These are phyloP conservation scores for Globisporangium yorkense DNA, from an alignment of 352 stramenopile genomes.

Conservation along the genomic window DNA sequence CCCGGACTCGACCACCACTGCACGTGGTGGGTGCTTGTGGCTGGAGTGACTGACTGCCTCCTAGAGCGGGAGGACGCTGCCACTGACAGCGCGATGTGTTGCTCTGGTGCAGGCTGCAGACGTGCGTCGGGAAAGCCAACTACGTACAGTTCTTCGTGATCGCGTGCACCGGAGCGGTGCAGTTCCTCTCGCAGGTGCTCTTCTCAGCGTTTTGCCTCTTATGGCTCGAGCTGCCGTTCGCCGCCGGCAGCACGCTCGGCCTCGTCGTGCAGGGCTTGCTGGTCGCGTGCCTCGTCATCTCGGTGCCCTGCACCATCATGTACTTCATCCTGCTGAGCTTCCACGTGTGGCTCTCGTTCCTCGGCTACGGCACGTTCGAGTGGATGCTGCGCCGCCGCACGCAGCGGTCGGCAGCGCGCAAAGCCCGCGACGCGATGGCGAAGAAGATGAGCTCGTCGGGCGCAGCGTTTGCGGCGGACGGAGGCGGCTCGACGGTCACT, in stretches of 20 bases:
- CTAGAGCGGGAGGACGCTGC: too few species aligned
- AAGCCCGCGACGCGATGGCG: slow-evolving; percentile 11
- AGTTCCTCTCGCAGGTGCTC: slow-evolving; percentile 65
- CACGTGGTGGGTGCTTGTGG: slow-evolving; percentile 44
- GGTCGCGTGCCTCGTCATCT: slow-evolving; percentile 49
- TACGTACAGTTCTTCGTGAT: slow-evolving; percentile 86
- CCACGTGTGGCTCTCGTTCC: slow-evolving; percentile 69
- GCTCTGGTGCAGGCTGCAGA: slow-evolving; percentile 50
- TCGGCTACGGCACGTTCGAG: slow-evolving; percentile 85
- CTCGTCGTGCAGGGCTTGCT: slow-evolving; percentile 43
- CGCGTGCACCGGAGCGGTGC: slow-evolving; percentile 47
- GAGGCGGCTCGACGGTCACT: neutral
- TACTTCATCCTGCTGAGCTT: slow-evolving; percentile 82
- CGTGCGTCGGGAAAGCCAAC: slow-evolving; percentile 74
- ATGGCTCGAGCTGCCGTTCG: slow-evolving; percentile 50
- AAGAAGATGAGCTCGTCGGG: slow-evolving; percentile 15
- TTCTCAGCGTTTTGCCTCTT: slow-evolving; percentile 43
- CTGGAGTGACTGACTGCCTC: too few species aligned
- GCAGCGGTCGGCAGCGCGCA: slow-evolving; percentile 47
- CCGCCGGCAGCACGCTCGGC: slow-evolving; percentile 14
- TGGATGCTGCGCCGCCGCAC: slow-evolving; percentile 82
- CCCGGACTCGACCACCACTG: slow-evolving; percentile 83
- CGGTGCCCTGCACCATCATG: slow-evolving; percentile 78
- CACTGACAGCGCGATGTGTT: neutral
- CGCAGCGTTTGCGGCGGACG: slow-evolving; percentile 1